Base-by-base conservation (phyloP, 2,329 filamentous ascomycete genomes). In the Pseudophaeomoniella oleicola region DNA sequence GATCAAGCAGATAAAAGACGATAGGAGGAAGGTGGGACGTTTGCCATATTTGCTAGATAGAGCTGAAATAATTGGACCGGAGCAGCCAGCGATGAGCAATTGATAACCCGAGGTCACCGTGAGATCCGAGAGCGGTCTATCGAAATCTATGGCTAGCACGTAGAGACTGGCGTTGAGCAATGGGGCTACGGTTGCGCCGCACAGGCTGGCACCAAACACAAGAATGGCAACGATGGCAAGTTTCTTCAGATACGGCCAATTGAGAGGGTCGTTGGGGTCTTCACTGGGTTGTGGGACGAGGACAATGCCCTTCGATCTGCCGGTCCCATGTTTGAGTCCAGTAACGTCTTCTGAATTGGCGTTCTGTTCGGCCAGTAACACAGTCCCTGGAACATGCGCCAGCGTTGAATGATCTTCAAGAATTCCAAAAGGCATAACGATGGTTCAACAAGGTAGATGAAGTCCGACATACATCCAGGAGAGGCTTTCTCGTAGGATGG, bases 161-260 rank as follows among this genome's bases (percentile, higher is more conserved):
- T 58, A 51, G 32, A 54, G 53, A 37, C 58, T 55, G 30, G 60
- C 51, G 33, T 56, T 49, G 5, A 61, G 40, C 39, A 60, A 57
- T 1, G 54, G 39, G 41, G 59, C 55, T 40, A 62, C 4, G 9
- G 13, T 13, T n/a, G 11, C 11, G n/a, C 4, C 11, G 11, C 16
- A 17, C 4, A 15, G 6, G 14, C 9, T 27, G 9, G 22, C 14
- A 15, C n/a, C 10, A 15, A 32, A 19, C 9, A 12, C 16, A 12
- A 34, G 16, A 4, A 18, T 17, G 14, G 9, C n/a, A 18, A 19
- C 4, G 11, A 18, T 13, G 14, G 18, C 13, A 6, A 17, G 14
- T 19, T 34, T 34, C 32, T 34, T 34, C 32, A 13, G 19, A 17
- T 14, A 14, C 14, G 30, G 30, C 30, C 30, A 32, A 14, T 17